Evolutionary conservation across 108 stramenopile species (phyloP), one percentile per base, ranked within the genome.

Genomic region (Cyclotella sp.): DNA sequence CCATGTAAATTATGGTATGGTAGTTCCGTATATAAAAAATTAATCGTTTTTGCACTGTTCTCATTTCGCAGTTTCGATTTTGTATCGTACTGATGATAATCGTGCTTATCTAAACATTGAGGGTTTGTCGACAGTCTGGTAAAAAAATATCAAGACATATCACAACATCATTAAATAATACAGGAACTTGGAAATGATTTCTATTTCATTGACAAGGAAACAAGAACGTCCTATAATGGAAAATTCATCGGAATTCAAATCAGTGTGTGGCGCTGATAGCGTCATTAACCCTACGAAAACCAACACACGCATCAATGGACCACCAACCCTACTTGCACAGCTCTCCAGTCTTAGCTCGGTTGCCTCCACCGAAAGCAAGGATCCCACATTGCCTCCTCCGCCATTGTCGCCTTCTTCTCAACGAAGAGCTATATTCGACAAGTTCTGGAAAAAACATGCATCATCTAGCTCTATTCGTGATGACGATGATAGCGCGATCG

Each of bases 361-460:
- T 58, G 55, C 12, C 16, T 58, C 55, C 1, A 4, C 26, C 24
- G 55, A 58, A 58, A 58, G 26, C 19, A 58, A 27, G 26, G 55
- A 58, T 21, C 12, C 19, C 55, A 21, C 55, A 26, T 27, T 58
- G 55, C 21, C 63, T 64, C 44, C 43, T 34, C 15, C 73, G 19
- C 47, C 59, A 52, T 61, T 34, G 21, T 44, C 68, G 9, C 47
- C 70, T 18, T 8, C 70, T 18, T 21, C 47, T 27, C 62, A 63
- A 45, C 78, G 78, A 34, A 64, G 78, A 53, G 61, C 78, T 30
- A 79, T 79, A 10, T 79, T 79, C 42, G 44, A 61, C 26, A 9
- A 27, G 0, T 79, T 68, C 49, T 79, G 78, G 78, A 52, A 57
- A 68, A 79, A 66, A 52, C 42, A 54, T 22, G 47, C 58, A 10